A percentile compares a stretch with the other conserved stretches of the same genome.
These are phyloP conservation scores for Ophiostoma ulmi DNA, from an alignment of 2,329 filamentous ascomycete genomes.

Conservation along the genomic window DNA sequence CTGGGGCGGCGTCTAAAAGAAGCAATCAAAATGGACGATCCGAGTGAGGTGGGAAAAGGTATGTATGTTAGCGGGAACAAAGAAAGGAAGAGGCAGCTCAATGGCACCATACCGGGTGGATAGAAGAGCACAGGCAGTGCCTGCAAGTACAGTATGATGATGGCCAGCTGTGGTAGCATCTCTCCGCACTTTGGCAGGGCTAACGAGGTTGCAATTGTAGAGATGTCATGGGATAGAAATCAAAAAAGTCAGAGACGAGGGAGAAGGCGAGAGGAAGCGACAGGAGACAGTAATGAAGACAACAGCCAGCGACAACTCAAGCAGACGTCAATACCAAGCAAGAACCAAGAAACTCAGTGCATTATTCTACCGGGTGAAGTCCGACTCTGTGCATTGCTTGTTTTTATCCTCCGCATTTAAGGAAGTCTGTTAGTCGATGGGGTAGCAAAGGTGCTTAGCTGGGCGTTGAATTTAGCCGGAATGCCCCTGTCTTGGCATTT, in stretches of 20 bases:
- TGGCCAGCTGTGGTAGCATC: background rate
- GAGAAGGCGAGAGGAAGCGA: background rate
- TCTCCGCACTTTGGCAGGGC: background rate
- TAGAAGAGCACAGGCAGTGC: background rate
- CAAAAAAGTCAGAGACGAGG: background rate
- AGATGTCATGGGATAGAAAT: background rate
- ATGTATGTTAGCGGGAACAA: background rate
- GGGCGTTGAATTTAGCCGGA: slow-evolving; percentile 11
- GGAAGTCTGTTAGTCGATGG: background rate
- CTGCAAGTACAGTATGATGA: background rate
- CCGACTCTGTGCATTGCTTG: background rate
- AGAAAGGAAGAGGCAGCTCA: background rate
- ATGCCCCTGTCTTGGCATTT: slow-evolving; percentile 8
- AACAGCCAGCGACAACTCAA: background rate
- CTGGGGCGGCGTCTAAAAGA: background rate
- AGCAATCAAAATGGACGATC: background rate
- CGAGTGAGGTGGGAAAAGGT: background rate
- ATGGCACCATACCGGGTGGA: background rate
- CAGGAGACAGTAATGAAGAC: background rate
- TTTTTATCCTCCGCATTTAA: background rate
- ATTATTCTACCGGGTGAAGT: background rate
- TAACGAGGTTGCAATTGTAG: background rate
- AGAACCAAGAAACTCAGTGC: background rate
- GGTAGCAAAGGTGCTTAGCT: background rate
- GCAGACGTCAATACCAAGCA: background rate